Conservation (phyloP, 2,329 filamentous ascomycete species). For the Xylariaceae sp. region DNA sequence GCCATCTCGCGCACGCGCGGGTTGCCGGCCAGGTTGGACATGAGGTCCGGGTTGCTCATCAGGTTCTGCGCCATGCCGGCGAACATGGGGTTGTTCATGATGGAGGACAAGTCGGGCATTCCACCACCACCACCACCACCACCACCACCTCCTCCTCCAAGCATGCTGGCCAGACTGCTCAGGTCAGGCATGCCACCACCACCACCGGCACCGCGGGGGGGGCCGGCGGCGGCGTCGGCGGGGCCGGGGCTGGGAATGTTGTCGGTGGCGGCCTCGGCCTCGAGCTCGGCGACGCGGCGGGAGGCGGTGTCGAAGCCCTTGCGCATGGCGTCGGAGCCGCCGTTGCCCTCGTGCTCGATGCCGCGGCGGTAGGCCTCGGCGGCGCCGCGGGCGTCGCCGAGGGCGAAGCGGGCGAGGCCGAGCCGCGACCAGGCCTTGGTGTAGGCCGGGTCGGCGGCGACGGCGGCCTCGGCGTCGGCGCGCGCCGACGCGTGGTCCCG, state of each 20-base stretch:
- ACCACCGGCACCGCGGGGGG: slow-evolving; percentile 42
- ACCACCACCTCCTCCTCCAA: slow-evolving; percentile 48
- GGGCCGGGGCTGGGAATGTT: too few species aligned
- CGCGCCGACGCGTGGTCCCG: slow-evolving; percentile 78
- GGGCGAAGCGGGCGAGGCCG: slow-evolving; percentile 82
- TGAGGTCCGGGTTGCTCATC: slow-evolving; percentile 92
- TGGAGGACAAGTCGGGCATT: slow-evolving; percentile 77
- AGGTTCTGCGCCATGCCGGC: slow-evolving; percentile 92
- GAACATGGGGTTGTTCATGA: slow-evolving; percentile 99
- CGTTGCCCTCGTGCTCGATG: slow-evolving; percentile 88
- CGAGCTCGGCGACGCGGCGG: slow-evolving; percentile 75
- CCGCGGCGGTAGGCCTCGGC: slow-evolving; percentile 94
- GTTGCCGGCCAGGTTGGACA: slow-evolving; percentile 91
- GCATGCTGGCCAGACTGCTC: slow-evolving; percentile 62
- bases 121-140: slow-evolving; percentile 58
- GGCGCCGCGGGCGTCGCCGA: slow-evolving; percentile 81
- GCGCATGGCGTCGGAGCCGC: slow-evolving; percentile 94
- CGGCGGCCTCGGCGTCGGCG: slow-evolving; percentile 84
- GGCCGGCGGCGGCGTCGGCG: slow-evolving; percentile 36
- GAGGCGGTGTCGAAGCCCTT: slow-evolving; percentile 93
- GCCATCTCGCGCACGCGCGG: slow-evolving; percentile 84
- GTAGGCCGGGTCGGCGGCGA: slow-evolving; percentile 81
- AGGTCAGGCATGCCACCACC: slow-evolving; percentile 64
- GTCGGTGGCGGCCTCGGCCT: slow-evolving; percentile 42
- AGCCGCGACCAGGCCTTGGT: slow-evolving; percentile 96